Evolutionary conservation across 2,329 filamentous ascomycete species (phyloP).

Genomic region (Arthrobotrys sphaeroides): DNA sequence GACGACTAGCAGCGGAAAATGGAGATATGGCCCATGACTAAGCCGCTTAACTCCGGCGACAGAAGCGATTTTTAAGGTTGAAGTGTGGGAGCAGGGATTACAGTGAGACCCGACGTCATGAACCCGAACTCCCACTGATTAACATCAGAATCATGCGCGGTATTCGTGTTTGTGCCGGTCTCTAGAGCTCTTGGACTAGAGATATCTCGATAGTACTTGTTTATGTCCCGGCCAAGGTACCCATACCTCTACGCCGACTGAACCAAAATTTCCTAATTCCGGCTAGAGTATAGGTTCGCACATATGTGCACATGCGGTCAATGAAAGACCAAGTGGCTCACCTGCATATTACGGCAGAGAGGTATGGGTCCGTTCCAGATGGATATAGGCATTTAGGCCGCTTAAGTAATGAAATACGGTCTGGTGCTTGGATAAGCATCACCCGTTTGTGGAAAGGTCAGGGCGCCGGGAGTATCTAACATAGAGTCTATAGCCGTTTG

Average conservation of each 20-base stretch:
- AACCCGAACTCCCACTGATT: neutral
- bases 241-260: neutral
- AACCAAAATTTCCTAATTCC: neutral
- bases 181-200: neutral
- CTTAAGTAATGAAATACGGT: slow-evolving; percentile 13
- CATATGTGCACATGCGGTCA: too few relatives aligned
- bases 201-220: neutral
- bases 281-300: neutral
- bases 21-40: neutral
- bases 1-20: neutral
- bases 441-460: too few relatives aligned
- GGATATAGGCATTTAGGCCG: slow-evolving; percentile 14
- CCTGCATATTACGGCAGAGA: neutral
- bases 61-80: neutral
- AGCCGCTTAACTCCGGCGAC: neutral
- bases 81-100: neutral
- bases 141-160: neutral
- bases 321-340: too few relatives aligned
- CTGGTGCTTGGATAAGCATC: neutral
- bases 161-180: neutral
- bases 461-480: too few relatives aligned
- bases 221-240: neutral
- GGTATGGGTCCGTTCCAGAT: too few relatives aligned
- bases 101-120: neutral
- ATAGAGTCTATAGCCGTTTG: too few relatives aligned